Evolutionary conservation across 106 monocot species (phyloP).

Genomic region (Chionographis japonica): DNA sequence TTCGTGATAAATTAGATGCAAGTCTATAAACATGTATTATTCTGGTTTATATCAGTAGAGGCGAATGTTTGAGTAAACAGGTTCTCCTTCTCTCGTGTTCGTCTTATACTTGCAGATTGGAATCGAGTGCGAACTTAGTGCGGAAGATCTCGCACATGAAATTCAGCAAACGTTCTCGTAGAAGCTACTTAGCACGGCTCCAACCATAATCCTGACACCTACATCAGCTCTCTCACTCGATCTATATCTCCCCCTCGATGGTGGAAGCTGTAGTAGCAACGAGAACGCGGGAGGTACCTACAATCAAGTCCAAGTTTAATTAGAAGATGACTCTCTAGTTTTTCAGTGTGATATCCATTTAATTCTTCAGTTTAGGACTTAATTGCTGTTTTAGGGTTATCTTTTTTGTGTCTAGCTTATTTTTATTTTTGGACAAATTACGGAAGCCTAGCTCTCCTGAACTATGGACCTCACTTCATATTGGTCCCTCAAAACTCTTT

Average conservation of each 20-base stretch:
- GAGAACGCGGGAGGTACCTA: slow-evolving; percentile 25
- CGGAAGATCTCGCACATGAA: slow-evolving; percentile 88
- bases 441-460: too few species aligned
- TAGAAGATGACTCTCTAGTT: slow-evolving; percentile 4
- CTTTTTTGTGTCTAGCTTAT: too few species aligned
- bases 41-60: background rate
- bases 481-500: too few species aligned
- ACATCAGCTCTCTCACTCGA: background rate
- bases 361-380: background rate
- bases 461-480: too few species aligned
- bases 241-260: background rate
- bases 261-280: background rate
- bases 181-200: background rate
- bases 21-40: background rate
- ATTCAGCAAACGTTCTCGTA: slow-evolving; percentile 74
- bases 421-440: too few species aligned
- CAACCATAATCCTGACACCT: background rate
- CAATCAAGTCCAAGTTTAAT: slow-evolving; percentile 30
- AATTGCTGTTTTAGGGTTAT: too few species aligned
- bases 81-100: background rate
- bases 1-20: too few species aligned
- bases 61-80: background rate
- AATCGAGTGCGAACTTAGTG: slow-evolving; percentile 90
- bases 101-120: slow-evolving; percentile 56
- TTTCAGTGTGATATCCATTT: background rate